These are phyloP conservation scores for Kodamaea sp. DNA, from an alignment of 1,139 yeast species.

Conservation along the genomic window DNA sequence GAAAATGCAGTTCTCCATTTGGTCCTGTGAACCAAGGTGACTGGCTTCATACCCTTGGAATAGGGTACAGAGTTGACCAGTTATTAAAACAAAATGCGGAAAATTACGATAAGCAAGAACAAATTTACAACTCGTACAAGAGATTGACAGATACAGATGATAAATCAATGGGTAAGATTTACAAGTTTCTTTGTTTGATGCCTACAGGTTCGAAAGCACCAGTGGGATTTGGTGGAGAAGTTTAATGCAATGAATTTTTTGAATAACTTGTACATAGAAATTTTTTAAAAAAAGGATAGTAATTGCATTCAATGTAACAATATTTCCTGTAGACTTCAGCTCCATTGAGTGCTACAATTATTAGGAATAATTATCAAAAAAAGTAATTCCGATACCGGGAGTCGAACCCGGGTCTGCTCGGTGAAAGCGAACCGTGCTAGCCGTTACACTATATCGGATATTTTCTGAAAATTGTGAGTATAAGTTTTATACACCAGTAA, in stretches of 20 bases:
- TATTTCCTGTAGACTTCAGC: no score
- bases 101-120: slow-evolving; percentile 38
- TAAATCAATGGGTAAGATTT: slow-evolving; percentile 73
- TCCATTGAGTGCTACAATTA: no score
- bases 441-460: slow-evolving; percentile 78
- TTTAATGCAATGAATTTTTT: not conserved
- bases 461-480: not conserved
- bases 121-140: slow-evolving; percentile 57
- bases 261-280: not conserved
- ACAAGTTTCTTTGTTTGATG: slow-evolving; percentile 68
- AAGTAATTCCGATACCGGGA: slow-evolving; percentile 66
- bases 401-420: slow-evolving; percentile 84
- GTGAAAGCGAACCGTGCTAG: slow-evolving; percentile 84
- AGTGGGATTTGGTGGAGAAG: slow-evolving; percentile 32
- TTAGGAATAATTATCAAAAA: no score
- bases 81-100: slow-evolving; percentile 36
- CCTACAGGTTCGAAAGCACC: slow-evolving; percentile 47
- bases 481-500: no score
- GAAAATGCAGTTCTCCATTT: slow-evolving; percentile 26
- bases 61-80: slow-evolving; percentile 69
- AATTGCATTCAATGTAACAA: no score
- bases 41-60: slow-evolving; percentile 76
- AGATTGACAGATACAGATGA: slow-evolving; percentile 65
- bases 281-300: no score
- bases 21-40: slow-evolving; percentile 81